Evolutionary conservation across 2,329 filamentous ascomycete genomes (phyloP).

Genomic region (Colletotrichum sp.): DNA sequence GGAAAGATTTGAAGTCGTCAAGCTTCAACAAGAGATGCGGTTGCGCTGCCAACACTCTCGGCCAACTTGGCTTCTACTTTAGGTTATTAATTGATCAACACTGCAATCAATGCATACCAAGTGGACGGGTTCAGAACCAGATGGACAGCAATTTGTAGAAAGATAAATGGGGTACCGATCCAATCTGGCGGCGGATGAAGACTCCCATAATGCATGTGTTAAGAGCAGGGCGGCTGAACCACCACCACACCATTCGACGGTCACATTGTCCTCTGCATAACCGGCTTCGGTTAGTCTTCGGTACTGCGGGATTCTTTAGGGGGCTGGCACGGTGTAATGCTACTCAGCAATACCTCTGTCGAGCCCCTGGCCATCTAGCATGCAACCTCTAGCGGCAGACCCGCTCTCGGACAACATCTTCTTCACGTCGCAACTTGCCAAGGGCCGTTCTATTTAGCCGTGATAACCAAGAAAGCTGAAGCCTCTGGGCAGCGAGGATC

Average conservation of each 20-base stretch:
- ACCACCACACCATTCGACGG: slow-evolving; percentile 10
- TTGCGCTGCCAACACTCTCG: slow-evolving; percentile 26
- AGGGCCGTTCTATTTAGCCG: slow-evolving; percentile 11
- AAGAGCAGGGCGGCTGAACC: neutral
- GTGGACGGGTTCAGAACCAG: neutral
- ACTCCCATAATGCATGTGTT: slow-evolving; percentile 5
- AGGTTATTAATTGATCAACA: slow-evolving; percentile 14
- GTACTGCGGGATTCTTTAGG: neutral
- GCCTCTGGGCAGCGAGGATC: slow-evolving; percentile 3
- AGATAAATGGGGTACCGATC: neutral
- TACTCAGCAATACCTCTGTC: neutral
- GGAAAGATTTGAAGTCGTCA: neutral
- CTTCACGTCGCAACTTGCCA: slow-evolving; percentile 4
- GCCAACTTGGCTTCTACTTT: slow-evolving; percentile 1
- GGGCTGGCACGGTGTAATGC: neutral
- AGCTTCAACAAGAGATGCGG: slow-evolving; percentile 37
- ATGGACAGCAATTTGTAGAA: neutral
- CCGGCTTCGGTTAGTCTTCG: neutral
- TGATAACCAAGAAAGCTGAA: neutral
- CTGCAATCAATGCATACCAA: slow-evolving; percentile 8
- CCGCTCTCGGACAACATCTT: neutral
- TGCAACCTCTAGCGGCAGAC: neutral
- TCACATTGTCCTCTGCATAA: slow-evolving; percentile 9
- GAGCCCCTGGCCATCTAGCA: neutral
- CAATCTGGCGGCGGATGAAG: slow-evolving; percentile 18